Evolutionary conservation across 2,329 filamentous ascomycete genomes (phyloP), one percentile per base, ranked within the genome.

Genomic region (Ambrosiella beaveri): DNA sequence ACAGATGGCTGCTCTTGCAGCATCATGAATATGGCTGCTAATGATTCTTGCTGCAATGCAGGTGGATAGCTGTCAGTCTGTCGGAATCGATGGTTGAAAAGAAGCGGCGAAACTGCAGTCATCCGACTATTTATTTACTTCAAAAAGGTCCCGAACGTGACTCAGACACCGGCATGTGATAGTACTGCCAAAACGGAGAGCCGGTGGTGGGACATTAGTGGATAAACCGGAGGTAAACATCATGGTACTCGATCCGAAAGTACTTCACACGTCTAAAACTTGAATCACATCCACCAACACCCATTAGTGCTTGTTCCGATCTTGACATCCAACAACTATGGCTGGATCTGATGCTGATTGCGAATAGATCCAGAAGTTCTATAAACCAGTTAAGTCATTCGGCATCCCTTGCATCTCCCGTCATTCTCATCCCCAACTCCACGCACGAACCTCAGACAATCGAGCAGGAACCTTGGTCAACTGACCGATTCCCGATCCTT

Each of bases 71-170:
- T 27, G 5, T 27, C 27, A 38, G 37, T 53, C 50, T 13, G 15
- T 1, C 4, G 4, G 37, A 15, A 27, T 7, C 13, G 12, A 41
- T 27, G 37, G 40, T 36, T 7, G 2, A 11, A 35, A 56, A 45
- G 19, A 47, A 11, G 54, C 54, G 54, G 54, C 47, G 54, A 56
- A 56, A 45, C 38, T 56, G 54, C 54, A 45, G n/a, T 17, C 45
- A 51, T 51, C 47, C 17, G 40, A 15, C n/a, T 13, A 54, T 8
- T 36, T 12, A 54, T 15, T 11, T 7, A 36, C 17, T 35, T 51
- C 9, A 11, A 11, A 7, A 27, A 9, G 12, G 2, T 35, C 47
- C 8, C 12, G 2, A 35, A 1, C 17, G 19, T 36, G 47, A 19
- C 27, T 51, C 19, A 51, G 19, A 51, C 19, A 36, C 9, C 15